These are phyloP conservation scores for Citrus sp. DNA, from an alignment of 345 rosid genomes.

Conservation along the genomic window DNA sequence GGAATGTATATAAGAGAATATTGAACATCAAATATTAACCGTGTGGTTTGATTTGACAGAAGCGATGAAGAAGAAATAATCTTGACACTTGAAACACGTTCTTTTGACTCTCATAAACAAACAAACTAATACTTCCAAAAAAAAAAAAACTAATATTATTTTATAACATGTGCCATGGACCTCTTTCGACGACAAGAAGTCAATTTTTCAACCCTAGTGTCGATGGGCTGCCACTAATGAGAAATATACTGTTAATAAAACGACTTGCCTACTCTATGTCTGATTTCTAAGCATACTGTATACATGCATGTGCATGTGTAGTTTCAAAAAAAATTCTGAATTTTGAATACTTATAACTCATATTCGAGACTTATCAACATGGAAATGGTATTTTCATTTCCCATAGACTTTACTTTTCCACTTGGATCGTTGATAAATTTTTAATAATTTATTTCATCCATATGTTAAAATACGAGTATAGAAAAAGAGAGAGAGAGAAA, in stretches of 20 bases:
- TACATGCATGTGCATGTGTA: neutral
- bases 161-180: neutral
- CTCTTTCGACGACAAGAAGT: neutral
- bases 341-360: neutral
- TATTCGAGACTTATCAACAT: no score
- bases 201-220: neutral
- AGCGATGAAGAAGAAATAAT: neutral
- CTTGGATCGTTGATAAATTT: no score
- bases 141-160: neutral
- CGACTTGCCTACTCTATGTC: no score
- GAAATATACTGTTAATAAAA: neutral
- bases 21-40: neutral
- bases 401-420: no score
- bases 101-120: neutral
- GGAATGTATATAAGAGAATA: neutral
- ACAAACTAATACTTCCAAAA: no score
- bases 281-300: neutral
- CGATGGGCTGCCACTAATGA: neutral
- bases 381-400: no score
- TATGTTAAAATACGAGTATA: no score
- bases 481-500: no score
- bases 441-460: no score
- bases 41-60: constrained; percentile 15
- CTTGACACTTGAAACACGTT: constrained; percentile 4
- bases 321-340: neutral